Base-by-base conservation (phyloP, 106 monocot species). In the Narthecium ossifragum region DNA sequence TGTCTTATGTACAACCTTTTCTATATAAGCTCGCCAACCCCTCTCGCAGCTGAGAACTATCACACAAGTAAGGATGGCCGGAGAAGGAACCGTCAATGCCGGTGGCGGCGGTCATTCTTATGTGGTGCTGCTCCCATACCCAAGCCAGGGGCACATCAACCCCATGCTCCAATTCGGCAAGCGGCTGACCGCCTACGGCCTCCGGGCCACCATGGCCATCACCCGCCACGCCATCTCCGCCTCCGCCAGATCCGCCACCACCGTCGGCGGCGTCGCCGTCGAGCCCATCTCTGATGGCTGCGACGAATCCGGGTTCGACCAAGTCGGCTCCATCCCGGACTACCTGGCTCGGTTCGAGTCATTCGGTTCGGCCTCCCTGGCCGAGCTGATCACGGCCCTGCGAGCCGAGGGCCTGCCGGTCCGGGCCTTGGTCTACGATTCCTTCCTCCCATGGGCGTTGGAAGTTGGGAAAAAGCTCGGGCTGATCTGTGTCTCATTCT, bases 141-240 rank as follows among this genome's bases (percentile, higher is more conserved):
- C 91, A 18, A 66, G 43, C 68, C 90, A 91, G 63, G 85, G 90
- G 58, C 90, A 91, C 82, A 79, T 91, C 74, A 85, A 86, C 68
- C 86, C 91, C 9, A 80, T 92, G 77, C 77, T 86, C 65, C 79
- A 83, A 21, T 83, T 92, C 57, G 82, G 62, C 59, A 83, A 80
- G 34, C 75, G 79, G 30, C 59, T 85, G 8, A 34, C 69, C 46
- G 54, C 54, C 17, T 58, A 72, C 23, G 75, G 69, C 53, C 26
- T 43, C 53, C 49, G 13, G 12, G 30, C 45, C 67, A 75, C 84
- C 22, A 36, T 85, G 7, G 77, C 65, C 31, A 51, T 61, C 49
- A 89, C 88, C 49, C 80, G 69, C 33, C 81, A 55, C 69, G 66
- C 73, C 55, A 30, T 64, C 54, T 17, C 18, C 63, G 39, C 78